Base-by-base conservation (phyloP, 352 stramenopile genomes). In the Pythium monospermum region DNA sequence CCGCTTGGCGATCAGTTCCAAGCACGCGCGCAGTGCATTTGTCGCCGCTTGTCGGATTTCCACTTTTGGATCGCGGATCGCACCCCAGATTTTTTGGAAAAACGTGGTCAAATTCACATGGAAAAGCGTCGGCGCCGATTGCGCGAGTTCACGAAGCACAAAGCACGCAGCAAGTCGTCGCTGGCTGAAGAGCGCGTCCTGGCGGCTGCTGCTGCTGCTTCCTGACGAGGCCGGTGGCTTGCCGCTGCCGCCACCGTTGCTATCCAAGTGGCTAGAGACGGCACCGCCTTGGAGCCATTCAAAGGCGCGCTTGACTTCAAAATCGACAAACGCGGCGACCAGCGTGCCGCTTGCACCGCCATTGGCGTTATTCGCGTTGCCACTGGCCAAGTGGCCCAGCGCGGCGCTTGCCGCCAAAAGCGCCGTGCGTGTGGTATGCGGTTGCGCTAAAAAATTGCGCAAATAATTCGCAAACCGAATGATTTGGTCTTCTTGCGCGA, bases 1-100 rank as follows among this genome's bases (percentile, higher is more conserved):
- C n/a, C 84, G 82, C 57, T 91, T 79, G 33, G 92, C 82, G 42
- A 94, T 91, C 18, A 94, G 66, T 55, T 78, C 85, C 40, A 94
- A 91, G 56, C 76, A 90, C 26, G 82, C 84, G 62, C 91, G 82
- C 36, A 94, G 55, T 28, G 82, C 91, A 49, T 93, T 80, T 45
- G 73, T 87, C 8, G 84, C 81, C 49, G 76, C 88, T 44, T 91
- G 78, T 32, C 83, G 69, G 43, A 91, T 81, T 7, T 82, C 77
- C 19, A 91, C 51, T 49, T 84, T 89, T 6, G 71, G 59, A 67
- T 94, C 84, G 76, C 84, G 89, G 66, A 94, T 91, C 10, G 79
- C 84, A 59, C 82, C 91, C 84, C 84, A 94, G 59, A 93, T 92
- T 38, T 88, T 83, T 63, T 94, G 82, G 55, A 94, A 94, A 68